A percentile compares a stretch with the other conserved stretches of the same genome.
These are phyloP conservation scores for Tulasnella sp. DNA, from an alignment of 768 basidiomycete genomes.

Conservation along the genomic window DNA sequence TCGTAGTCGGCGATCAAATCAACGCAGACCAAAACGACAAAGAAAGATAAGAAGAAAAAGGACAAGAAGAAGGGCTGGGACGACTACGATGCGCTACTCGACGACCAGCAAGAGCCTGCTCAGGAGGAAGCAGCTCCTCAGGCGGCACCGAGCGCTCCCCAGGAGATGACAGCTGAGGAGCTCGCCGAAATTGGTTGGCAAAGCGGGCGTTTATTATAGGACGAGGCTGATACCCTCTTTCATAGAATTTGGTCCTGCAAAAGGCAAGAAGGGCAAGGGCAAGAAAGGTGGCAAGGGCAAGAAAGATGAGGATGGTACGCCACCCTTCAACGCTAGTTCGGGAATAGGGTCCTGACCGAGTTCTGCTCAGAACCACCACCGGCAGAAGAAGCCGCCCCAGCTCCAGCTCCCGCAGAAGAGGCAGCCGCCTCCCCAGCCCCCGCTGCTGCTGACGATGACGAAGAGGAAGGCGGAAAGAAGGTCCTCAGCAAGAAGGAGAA, in stretches of 20 bases:
- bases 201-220: background rate
- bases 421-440: slow-evolving; percentile 43
- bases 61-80: slow-evolving; percentile 48
- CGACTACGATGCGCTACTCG: slow-evolving; percentile 30
- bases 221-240: background rate
- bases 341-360: background rate
- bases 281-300: slow-evolving; percentile 53
- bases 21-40: slow-evolving; percentile 47
- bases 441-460: slow-evolving; percentile 54
- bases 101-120: slow-evolving; percentile 36
- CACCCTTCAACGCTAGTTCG: background rate
- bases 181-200: slow-evolving; percentile 53
- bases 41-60: slow-evolving; percentile 56
- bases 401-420: slow-evolving; percentile 36
- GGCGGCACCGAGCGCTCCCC: slow-evolving; percentile 40
- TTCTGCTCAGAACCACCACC: slow-evolving; percentile 30
- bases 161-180: slow-evolving; percentile 68
- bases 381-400: slow-evolving; percentile 7
- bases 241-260: slow-evolving; percentile 71
- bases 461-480: slow-evolving; percentile 60
- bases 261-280: slow-evolving; percentile 40
- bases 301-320: slow-evolving; percentile 46
- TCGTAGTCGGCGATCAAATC: slow-evolving; percentile 67
- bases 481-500: slow-evolving; percentile 94
- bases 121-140: slow-evolving; percentile 37